Evolutionary conservation across 371 early-diverging fungal species (phyloP).

Genomic region (Rhizopus stolonifer): DNA sequence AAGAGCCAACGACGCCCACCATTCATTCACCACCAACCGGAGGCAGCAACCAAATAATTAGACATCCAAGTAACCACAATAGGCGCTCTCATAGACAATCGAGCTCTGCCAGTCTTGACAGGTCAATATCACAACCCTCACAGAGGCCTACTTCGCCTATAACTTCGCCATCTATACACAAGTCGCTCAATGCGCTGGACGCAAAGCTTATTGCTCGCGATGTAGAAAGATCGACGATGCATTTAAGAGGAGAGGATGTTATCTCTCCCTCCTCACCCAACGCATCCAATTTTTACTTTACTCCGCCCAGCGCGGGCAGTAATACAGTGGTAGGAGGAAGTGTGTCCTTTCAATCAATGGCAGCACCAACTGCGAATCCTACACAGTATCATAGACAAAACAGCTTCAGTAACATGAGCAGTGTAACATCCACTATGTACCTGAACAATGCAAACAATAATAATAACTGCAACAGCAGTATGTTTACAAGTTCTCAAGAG

Average conservation of each 20-base stretch:
- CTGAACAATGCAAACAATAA: not conserved
- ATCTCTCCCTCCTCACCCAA: slow-evolving; percentile 39
- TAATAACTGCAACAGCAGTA: not conserved
- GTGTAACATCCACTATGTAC: not conserved
- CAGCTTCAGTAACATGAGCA: slow-evolving; percentile 31
- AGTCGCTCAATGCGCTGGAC: slow-evolving; percentile 58
- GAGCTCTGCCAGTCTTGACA: slow-evolving; percentile 25
- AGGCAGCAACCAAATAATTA: slow-evolving; percentile 38
- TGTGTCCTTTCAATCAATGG: slow-evolving; percentile 21
- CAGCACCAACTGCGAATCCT: slow-evolving; percentile 11
- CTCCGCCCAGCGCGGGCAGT: slow-evolving; percentile 7
- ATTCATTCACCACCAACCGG: slow-evolving; percentile 39
- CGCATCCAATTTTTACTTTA: slow-evolving; percentile 21
- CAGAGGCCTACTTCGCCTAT: slow-evolving; percentile 46
- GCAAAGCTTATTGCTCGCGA: slow-evolving; percentile 64
- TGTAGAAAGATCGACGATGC: slow-evolving; percentile 47
- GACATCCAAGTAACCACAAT: slow-evolving; percentile 30
- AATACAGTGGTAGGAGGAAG: slow-evolving; percentile 1
- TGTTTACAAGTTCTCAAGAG: slow-evolving; percentile 26
- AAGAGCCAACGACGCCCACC: slow-evolving; percentile 14
- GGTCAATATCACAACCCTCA: slow-evolving; percentile 30
- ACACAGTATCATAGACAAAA: slow-evolving; percentile 34
- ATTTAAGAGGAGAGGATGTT: slow-evolving; percentile 26
- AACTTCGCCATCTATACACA: slow-evolving; percentile 48
- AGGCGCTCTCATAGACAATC: slow-evolving; percentile 12